phyloP scores from a whole-genome alignment of 768 basidiomycete species.

The Termitomyces sp. region DNA sequence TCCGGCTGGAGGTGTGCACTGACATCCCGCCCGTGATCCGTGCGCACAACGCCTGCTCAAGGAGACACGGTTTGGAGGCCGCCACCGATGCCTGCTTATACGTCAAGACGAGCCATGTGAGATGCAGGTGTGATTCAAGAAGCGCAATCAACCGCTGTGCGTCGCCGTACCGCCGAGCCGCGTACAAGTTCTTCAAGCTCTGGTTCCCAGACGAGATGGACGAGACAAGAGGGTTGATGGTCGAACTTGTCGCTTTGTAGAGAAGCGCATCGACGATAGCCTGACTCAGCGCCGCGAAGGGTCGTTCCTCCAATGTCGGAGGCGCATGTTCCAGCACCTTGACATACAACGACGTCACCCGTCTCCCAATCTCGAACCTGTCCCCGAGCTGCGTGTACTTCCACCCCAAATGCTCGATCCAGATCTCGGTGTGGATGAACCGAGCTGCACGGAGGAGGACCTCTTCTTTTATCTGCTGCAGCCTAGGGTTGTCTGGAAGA shows the following conservation, averaged over 20 bases:
- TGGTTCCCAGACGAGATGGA: constrained; percentile 60
- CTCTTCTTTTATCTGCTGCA: constrained; percentile 77
- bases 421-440: constrained; percentile 84
- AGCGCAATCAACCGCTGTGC: constrained; percentile 64
- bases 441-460: constrained; percentile 73
- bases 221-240: constrained; percentile 76
- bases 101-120: constrained; percentile 60
- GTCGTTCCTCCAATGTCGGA: constrained; percentile 46
- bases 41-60: constrained; percentile 75
- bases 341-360: constrained; percentile 63
- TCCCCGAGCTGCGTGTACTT: constrained; percentile 80
- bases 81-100: constrained; percentile 50
- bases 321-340: constrained; percentile 63
- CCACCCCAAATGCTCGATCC: constrained; percentile 85
- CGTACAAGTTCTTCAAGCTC: constrained; percentile 55
- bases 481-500: constrained; percentile 51
- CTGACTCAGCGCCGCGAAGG: constrained; percentile 58
- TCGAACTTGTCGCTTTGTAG: constrained; percentile 70
- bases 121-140: constrained; percentile 60
- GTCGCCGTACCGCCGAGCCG: constrained; percentile 65
- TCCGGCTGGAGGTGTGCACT: constrained; percentile 39
- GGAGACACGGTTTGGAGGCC: constrained; percentile 50
- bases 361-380: constrained; percentile 76
- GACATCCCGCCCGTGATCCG: constrained; percentile 48
- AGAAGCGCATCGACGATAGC: constrained; percentile 69